These are phyloP conservation scores for Quercus phellos DNA, from an alignment of 331 rosid species.

Conservation along the genomic window DNA sequence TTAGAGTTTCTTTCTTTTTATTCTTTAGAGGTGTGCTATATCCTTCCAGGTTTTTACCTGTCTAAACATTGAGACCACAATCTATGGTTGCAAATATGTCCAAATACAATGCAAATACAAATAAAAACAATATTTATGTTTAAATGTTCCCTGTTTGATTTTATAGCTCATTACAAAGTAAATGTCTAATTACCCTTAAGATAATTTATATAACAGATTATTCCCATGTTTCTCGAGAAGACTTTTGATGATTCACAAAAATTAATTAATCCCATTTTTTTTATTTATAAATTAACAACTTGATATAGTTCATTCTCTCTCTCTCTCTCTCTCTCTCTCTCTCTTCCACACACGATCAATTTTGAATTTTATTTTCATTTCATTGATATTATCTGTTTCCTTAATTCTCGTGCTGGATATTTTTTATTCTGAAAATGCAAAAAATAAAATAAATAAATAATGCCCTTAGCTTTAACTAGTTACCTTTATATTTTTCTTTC, in stretches of 20 bases:
- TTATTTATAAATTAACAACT: background rate
- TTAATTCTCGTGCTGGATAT: background rate
- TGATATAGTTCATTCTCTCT: background rate
- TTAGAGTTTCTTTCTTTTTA: conserved; percentile 1
- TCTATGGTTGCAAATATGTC: background rate
- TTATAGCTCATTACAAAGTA: background rate
- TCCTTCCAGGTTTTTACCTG: background rate
- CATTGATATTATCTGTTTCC: background rate
- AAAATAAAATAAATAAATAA: background rate
- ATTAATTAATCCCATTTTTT: background rate
- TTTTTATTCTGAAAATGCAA: background rate
- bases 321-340: background rate
- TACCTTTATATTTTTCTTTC: background rate
- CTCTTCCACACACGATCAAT: background rate
- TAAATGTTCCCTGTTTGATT: background rate
- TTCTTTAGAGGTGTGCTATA: background rate
- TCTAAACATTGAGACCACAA: background rate
- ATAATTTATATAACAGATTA: background rate
- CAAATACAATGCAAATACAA: background rate
- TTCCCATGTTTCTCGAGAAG: background rate
- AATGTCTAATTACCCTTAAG: background rate
- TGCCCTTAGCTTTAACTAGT: background rate
- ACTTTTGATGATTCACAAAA: background rate
- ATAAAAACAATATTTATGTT: background rate
- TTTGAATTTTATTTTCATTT: background rate